These are phyloP conservation scores for Podospora fimiseda DNA, from an alignment of 495 filamentous ascomycete species.

Conservation along the genomic window DNA sequence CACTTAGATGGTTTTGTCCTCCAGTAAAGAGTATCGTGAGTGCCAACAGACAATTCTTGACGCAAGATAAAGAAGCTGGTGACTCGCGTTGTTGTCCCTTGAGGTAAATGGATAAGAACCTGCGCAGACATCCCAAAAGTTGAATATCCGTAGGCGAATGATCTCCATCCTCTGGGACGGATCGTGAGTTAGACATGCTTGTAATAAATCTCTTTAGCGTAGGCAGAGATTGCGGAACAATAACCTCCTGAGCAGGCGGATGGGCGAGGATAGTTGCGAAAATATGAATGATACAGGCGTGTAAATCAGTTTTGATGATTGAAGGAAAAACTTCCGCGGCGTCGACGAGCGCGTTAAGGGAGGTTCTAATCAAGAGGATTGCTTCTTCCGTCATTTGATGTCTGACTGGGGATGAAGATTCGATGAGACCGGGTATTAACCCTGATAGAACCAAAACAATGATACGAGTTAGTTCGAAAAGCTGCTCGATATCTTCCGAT, in stretches of 20 bases:
- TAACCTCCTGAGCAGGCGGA: slow-evolving; percentile 73
- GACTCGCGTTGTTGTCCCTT: slow-evolving; percentile 78
- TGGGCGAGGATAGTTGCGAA: slow-evolving; percentile 90
- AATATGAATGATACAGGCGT: slow-evolving; percentile 94
- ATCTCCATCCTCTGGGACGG: slow-evolving; percentile 20
- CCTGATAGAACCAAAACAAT: slow-evolving; percentile 89
- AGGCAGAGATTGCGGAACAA: slow-evolving; percentile 85
- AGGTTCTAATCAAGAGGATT: slow-evolving; percentile 66
- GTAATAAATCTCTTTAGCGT: slow-evolving; percentile 87
- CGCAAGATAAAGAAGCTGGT: slow-evolving; percentile 73
- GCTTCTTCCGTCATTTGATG: slow-evolving; percentile 76
- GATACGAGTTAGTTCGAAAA: slow-evolving; percentile 92
- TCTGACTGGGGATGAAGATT: slow-evolving; percentile 63
- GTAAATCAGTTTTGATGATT: slow-evolving; percentile 92
- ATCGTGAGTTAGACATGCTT: slow-evolving; percentile 52
- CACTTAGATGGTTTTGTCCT: slow-evolving; percentile 62
- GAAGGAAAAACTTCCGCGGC: slow-evolving; percentile 91
- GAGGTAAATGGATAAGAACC: slow-evolving; percentile 73
- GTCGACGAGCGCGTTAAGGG: slow-evolving; percentile 83
- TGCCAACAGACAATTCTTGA: slow-evolving; percentile 86
- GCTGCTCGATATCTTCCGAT: slow-evolving; percentile 93
- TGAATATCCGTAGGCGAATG: slow-evolving; percentile 41
- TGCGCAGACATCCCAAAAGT: slow-evolving; percentile 64
- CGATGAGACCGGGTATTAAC: slow-evolving; percentile 78
- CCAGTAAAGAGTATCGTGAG: slow-evolving; percentile 83